Evolutionary conservation across 306 rosid genomes (phyloP).

Genomic region (Quercus wislizeni): DNA sequence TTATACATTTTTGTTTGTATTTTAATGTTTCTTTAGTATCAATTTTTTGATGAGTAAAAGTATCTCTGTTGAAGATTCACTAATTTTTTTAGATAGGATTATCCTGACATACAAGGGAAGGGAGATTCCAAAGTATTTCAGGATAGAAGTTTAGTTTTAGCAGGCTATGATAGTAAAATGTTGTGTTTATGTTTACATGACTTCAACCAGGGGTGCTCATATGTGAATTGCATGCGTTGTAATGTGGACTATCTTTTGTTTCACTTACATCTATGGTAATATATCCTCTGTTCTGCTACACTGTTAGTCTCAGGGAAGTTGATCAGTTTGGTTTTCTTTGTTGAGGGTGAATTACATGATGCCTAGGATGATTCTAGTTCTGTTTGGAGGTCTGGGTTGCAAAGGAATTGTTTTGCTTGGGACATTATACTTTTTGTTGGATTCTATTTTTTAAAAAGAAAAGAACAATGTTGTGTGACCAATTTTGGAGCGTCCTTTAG

Average conservation of each 20-base stretch:
- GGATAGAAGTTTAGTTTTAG: background rate
- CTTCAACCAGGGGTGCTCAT: background rate
- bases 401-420: background rate
- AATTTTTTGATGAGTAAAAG: background rate
- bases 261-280: background rate
- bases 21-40: background rate
- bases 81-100: background rate
- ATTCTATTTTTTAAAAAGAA: background rate
- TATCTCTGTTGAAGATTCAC: background rate
- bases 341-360: background rate
- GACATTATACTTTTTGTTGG: background rate
- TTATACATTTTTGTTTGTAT: background rate
- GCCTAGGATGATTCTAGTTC: background rate
- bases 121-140: background rate
- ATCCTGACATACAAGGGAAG: background rate
- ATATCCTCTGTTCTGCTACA: background rate
- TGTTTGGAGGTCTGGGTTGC: background rate
- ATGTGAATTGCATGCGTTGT: background rate
- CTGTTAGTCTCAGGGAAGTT: background rate
- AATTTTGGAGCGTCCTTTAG: background rate
- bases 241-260: background rate
- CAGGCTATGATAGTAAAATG: background rate
- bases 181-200: background rate
- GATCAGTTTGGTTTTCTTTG: background rate
- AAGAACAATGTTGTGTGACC: background rate